phyloP scores from a whole-genome alignment of 164 flowering plant species.

The Litsea cubeba region DNA sequence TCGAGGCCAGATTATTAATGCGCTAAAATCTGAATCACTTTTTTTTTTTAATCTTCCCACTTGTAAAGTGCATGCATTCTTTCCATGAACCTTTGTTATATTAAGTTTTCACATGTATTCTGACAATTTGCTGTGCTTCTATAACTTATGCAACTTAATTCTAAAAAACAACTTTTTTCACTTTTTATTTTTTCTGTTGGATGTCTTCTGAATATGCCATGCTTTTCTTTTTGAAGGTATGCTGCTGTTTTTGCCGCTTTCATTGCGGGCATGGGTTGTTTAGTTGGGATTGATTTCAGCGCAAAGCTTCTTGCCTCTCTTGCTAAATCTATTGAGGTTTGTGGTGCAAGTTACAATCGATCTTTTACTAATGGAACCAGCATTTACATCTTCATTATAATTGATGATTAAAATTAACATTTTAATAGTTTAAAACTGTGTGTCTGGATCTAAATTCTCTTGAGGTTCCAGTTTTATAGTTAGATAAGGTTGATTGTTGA shows the following conservation, averaged over 20 bases:
- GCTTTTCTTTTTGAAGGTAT: constrained; percentile 47
- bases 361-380: neutral
- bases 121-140: neutral
- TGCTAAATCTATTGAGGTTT: constrained; percentile 82
- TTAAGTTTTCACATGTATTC: neutral
- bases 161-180: neutral
- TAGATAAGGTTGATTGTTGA: neutral
- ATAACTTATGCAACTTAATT: neutral
- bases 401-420: neutral
- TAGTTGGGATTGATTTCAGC: constrained; percentile 78
- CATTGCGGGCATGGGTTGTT: constrained; percentile 88
- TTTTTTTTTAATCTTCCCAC: neutral
- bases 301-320: constrained; percentile 82
- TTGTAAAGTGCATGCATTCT: neutral
- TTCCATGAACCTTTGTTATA: neutral
- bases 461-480: neutral
- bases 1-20: neutral
- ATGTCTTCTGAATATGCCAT: neutral
- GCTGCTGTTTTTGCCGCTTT: constrained; percentile 90
- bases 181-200: neutral
- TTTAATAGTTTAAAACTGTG: neutral
- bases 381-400: neutral
- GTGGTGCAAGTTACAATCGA: neutral
- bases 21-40: neutral
- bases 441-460: neutral